Base-by-base conservation (phyloP, 2,329 filamentous ascomycete genomes). In the Cryphonectria naterciae region DNA sequence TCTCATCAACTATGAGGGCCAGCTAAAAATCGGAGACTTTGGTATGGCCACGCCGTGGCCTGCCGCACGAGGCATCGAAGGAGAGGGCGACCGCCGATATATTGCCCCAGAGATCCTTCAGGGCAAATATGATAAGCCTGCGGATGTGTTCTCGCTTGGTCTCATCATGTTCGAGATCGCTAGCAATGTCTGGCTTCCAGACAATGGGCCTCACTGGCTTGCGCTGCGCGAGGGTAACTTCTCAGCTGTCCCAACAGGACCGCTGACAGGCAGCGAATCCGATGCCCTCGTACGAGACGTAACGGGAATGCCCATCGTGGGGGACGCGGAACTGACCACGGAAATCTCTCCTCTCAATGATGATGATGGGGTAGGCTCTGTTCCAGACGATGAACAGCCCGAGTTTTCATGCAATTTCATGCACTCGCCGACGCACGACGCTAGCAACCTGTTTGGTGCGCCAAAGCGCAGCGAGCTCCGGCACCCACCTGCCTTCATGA, bases 111-210 rank as follows among this genome's bases (percentile, higher is more conserved):
- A 99, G 81, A 94, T 97, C 73, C 88, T 99, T 28, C 89, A 89
- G 77, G 95, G 95, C 58, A 89, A 91, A 74, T 96, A 92, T 75
- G 94, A 97, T 82, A 96, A 95, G 80, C 93, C 95, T 52, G 93
- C 94, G 49, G 96, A 99, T 80, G 88, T 99, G 66, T 99, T 98
- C 80, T 93, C 96, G 15, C 88, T 99, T 41, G 96, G 96, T 67
- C 88, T 98, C 76, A 97, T 98, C 80, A 93, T 97, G 79, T 89
- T 98, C 65, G 96, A 99, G 83, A 96, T 95, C 77, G 95, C 94
- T 37, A 94, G 93, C 74, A 99, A 99, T 77, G 94, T 97, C 66
- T 91, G 94, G 73, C 90, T 99, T 39, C 96, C 96, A 0, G 94
- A 98, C 78, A 97, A 98, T 75, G 96, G 96, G 62, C 88, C 91